Conservation (phyloP, 345 rosid species). For the Populus alba region DNA sequence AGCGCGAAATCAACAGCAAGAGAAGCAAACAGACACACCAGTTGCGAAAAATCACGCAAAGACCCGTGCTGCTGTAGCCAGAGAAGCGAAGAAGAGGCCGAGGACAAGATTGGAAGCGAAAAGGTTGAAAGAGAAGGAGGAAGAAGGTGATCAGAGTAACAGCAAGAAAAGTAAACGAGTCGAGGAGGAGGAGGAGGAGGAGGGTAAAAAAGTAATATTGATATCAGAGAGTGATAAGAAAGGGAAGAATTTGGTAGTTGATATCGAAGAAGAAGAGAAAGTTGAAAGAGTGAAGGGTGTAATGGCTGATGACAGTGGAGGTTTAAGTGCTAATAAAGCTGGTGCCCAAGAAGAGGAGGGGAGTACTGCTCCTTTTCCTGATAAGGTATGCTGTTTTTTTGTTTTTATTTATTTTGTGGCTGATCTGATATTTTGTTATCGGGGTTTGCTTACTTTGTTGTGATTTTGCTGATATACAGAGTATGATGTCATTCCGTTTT, state of each 20-base stretch:
- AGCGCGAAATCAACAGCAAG: constrained; percentile 30
- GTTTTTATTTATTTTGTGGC: not conserved
- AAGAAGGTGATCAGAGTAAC: constrained; percentile 29
- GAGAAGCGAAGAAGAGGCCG: constrained; percentile 31
- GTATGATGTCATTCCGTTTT: not conserved
- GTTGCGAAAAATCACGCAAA: constrained; percentile 24
- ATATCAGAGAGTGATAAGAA: constrained; percentile 3
- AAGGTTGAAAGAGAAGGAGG: constrained; percentile 36
- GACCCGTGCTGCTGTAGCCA: constrained; percentile 40
- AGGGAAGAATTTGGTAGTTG: constrained; percentile 7
- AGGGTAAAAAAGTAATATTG: not conserved
- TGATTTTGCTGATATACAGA: not conserved
- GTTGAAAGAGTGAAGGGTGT: not conserved
- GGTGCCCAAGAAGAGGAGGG: constrained; percentile 30
- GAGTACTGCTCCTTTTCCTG: constrained; percentile 30
- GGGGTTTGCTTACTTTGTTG: not conserved
- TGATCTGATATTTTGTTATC: not conserved
- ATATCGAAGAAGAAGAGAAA: not conserved
- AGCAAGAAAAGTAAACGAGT: not conserved
- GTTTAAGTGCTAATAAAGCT: constrained; percentile 33
- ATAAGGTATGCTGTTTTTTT: constrained; percentile 15
- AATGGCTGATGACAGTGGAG: constrained; percentile 33
- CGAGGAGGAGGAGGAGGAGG: constrained; percentile 1
- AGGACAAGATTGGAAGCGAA: constrained; percentile 56
- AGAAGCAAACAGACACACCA: constrained; percentile 10